Conservation (phyloP, 108 stramenopile species). For the Seminavis robusta region DNA sequence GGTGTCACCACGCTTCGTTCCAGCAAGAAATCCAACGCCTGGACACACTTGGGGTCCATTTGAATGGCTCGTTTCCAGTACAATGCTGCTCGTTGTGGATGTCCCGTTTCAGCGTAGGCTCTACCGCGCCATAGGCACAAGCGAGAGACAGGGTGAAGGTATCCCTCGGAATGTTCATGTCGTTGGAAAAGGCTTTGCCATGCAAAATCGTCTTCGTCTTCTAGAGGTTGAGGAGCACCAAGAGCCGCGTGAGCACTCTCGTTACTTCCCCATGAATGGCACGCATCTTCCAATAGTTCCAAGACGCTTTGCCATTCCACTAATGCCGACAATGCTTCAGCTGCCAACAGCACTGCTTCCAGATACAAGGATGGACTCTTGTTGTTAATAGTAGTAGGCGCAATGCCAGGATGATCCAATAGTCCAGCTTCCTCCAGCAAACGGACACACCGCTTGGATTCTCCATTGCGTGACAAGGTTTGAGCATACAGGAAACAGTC, state of each 20-base stretch:
- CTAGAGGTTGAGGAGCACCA: constrained; percentile 2
- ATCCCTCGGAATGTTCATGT: neutral
- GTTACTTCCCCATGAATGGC: constrained; percentile 9
- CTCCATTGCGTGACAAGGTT: constrained; percentile 34
- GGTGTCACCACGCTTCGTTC: constrained; percentile 40
- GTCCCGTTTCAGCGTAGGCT: constrained; percentile 63
- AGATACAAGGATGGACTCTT: constrained; percentile 2
- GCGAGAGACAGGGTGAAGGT: constrained; percentile 66
- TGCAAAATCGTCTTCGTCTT: constrained; percentile 42
- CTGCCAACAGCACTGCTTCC: constrained; percentile 38
- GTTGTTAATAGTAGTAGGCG: neutral
- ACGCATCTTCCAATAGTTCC: constrained; percentile 32
- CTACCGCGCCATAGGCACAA: constrained; percentile 51
- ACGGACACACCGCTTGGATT: constrained; percentile 46
- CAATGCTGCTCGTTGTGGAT: constrained; percentile 57
- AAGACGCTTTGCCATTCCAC: constrained; percentile 40
- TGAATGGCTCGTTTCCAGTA: constrained; percentile 58
- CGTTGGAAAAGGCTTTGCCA: constrained; percentile 17
- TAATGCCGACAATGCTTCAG: constrained; percentile 28
- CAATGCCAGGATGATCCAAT: constrained; percentile 8
- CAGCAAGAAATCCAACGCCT: constrained; percentile 60
- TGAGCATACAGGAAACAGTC: constrained; percentile 54
- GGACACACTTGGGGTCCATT: constrained; percentile 60
- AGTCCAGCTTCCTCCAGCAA: constrained; percentile 50
- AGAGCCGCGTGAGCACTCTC: constrained; percentile 3